These are phyloP conservation scores for Sinapis alba DNA, from an alignment of 441 rosid species.

Conservation along the genomic window DNA sequence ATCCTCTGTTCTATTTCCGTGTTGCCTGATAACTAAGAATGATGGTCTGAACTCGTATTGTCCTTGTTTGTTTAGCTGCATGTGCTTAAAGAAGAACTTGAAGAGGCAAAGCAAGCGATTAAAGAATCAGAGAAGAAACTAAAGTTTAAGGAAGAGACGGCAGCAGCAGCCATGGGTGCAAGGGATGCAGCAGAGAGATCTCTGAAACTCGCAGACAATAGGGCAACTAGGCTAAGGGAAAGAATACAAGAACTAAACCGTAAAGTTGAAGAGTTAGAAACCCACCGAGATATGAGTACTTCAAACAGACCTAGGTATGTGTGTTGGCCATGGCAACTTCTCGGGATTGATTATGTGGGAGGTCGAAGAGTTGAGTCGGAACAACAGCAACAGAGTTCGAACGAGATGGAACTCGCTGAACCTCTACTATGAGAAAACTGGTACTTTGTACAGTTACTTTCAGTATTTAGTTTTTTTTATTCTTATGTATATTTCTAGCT, in stretches of 20 bases:
- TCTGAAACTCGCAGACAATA: slow-evolving; percentile 75
- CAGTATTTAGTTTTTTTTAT: slow-evolving; percentile 25
- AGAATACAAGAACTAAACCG: slow-evolving; percentile 83
- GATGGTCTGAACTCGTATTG: slow-evolving; percentile 17
- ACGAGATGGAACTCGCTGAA: slow-evolving; percentile 98
- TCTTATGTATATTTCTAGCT: slow-evolving; percentile 27
- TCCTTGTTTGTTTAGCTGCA: slow-evolving; percentile 52
- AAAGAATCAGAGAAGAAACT: slow-evolving; percentile 82
- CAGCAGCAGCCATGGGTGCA: slow-evolving; percentile 93
- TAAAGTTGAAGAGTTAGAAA: slow-evolving; percentile 79
- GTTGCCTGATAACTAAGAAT: neutral
- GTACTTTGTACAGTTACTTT: slow-evolving; percentile 13
- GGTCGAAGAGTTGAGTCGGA: slow-evolving; percentile 45
- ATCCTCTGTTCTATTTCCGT: neutral
- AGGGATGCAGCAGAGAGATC: slow-evolving; percentile 97
- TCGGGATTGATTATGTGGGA: slow-evolving; percentile 88
- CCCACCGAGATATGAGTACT: slow-evolving; percentile 56
- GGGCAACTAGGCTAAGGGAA: slow-evolving; percentile 83
- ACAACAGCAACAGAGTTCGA: slow-evolving; percentile 54
- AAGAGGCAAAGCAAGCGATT: slow-evolving; percentile 74
- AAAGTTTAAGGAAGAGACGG: slow-evolving; percentile 92
- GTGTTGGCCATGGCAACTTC: slow-evolving; percentile 99
- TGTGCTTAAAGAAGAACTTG: slow-evolving; percentile 75
- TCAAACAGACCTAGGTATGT: slow-evolving; percentile 66
- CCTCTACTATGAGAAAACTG: slow-evolving; percentile 63